Evolutionary conservation across 1,284 basidiomycete genomes (phyloP), one percentile per base, ranked within the genome.

Genomic region (Porogramme epimiltina): DNA sequence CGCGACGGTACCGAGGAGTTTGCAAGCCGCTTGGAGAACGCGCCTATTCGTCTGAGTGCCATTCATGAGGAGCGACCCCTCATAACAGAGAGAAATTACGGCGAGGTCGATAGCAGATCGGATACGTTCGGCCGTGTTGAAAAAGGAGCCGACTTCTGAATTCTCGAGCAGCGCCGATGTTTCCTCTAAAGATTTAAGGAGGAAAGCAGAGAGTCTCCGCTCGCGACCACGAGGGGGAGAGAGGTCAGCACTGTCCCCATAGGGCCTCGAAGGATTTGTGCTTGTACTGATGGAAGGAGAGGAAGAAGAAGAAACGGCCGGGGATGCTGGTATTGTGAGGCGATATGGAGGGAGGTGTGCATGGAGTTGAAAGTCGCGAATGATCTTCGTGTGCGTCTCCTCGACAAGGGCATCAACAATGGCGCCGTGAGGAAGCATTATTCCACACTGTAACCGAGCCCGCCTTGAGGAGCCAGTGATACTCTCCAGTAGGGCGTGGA

Each of bases 21-120:
- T 82, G 61, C 80, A 82, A 0, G 88, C 83, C 1, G 71, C 73
- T 54, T 86, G 83, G 10, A 90, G 66, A 16, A 85, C 78, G n/a
- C 80, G 77, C 43, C 78, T 71, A 56, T 84, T 84, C 6, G 75
- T 70, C 25, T 77, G 73, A 2, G 78, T 80, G 5, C 87, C 87
- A 51, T 91, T 90, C 49, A 81, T 59, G 9, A 78, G 65, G 6
- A 94, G 78, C 0, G 82, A 63, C 0, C 81, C 80, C 65, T 94
- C 89, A 60, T 89, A 94, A 19, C 73, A 71, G 1, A 95, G 68
- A 1, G 83, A 77, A 0, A 78, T 70, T 3, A 91, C 74, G 1
- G 84, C 79, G 16, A 88, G 69, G 62, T 95, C 92, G 36, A 95
- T 64, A 3, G 81, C 75, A 28, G 79, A 77, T 13, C 90, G 82